Evolutionary conservation across 352 stramenopile genomes (phyloP).

Genomic region (Phytophthora syringae): DNA sequence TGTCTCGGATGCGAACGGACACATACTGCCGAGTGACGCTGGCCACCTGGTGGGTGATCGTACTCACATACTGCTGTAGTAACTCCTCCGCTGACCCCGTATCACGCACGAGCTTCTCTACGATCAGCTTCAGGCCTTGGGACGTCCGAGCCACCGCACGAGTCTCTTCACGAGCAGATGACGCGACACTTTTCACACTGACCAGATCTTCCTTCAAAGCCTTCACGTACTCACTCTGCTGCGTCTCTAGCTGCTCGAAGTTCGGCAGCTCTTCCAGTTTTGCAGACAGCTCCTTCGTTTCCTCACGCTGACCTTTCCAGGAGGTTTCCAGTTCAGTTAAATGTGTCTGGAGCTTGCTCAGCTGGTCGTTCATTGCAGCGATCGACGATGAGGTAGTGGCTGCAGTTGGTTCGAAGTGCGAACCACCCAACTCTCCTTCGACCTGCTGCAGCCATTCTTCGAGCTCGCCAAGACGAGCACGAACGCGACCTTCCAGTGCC

Average conservation of each 20-base stretch:
- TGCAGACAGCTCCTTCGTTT: constrained; percentile 12
- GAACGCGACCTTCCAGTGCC: constrained; percentile 61
- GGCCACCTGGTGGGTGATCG: constrained; percentile 85
- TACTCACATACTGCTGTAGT: constrained; percentile 85
- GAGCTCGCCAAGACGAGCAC: constrained; percentile 59
- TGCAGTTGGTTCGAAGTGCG: constrained; percentile 39
- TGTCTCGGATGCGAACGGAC: constrained; percentile 80
- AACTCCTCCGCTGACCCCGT: constrained; percentile 72
- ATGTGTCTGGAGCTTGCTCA: constrained; percentile 30
- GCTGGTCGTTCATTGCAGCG: constrained; percentile 21
- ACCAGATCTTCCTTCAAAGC: constrained; percentile 48
- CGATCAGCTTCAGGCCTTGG: constrained; percentile 71
- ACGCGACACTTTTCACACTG: constrained; percentile 50
- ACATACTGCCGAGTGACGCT: constrained; percentile 85
- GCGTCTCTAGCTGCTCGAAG: constrained; percentile 41
- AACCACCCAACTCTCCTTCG: constrained; percentile 64
- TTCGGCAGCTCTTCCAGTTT: constrained; percentile 28
- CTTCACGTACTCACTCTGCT: constrained; percentile 48
- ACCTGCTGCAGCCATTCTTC: constrained; percentile 87
- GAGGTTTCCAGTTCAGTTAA: constrained; percentile 22
- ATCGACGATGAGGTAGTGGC: constrained; percentile 22
- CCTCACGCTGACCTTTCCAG: constrained; percentile 19
- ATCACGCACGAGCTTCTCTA: constrained; percentile 82
- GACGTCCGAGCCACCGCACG: constrained; percentile 52
- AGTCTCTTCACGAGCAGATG: constrained; percentile 50